Base-by-base conservation (phyloP, 108 stramenopile species). In the Cyclostephanos tholiformis region DNA sequence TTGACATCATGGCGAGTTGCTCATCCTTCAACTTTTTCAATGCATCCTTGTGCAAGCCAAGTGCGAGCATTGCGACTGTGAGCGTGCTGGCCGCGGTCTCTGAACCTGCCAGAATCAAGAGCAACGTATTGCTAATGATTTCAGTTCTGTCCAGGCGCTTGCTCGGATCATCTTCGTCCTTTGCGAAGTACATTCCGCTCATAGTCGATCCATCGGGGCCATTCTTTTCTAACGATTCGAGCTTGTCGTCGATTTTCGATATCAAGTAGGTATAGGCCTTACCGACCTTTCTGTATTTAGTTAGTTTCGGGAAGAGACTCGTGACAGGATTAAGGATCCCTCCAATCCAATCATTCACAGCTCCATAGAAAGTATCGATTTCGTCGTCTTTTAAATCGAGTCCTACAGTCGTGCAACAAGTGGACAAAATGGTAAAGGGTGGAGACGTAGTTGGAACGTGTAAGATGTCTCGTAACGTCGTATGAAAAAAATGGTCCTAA, bases 131-230 rank as follows among this genome's bases (percentile, higher is more conserved):
- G 50, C 81, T 72, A 29, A 87, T 75, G 13, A 87, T 74, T 26
- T 87, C 82, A 0, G 80, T 51, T 1, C 67, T 49, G 43, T 52
- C 67, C 1, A 87, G 65, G 25, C 65, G 13, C 41, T 65, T 67
- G 6, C 39, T 50, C 14, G 67, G 44, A 41, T 83, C 67, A n/a
- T 73, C 79, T 36, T 80, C 79, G 64, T 84, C 85, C n/a, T 52
- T 58, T 4, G 85, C 80, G 71, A 80, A 86, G 10, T 77, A 69
- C 85, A 86, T 86, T 26, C 65, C 80, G 38, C 75, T 77, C 44
- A 86, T 32, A 0, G 85, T 86, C 41, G 83, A 84, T 41, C 58
- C 70, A 63, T 88, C 82, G 2, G 83, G 85, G 10, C 85, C 85
- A 46, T 77, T 72, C 30, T n/a, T 58, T 27, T 73, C 51, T 11